These are phyloP conservation scores for Hansenula lynferdii DNA, from an alignment of 1,139 yeast genomes.

Conservation along the genomic window DNA sequence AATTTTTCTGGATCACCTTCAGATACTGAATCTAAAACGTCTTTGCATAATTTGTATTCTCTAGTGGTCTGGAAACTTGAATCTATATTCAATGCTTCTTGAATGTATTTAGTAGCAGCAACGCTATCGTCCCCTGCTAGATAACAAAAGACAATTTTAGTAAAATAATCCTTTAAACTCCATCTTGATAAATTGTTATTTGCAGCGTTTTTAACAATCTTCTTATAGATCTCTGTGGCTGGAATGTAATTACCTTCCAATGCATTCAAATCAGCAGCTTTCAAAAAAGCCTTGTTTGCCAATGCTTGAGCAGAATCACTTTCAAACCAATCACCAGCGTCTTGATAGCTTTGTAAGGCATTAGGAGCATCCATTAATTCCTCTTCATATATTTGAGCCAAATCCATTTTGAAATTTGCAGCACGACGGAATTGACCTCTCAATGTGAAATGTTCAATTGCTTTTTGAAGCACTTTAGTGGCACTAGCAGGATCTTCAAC, in stretches of 20 bases:
- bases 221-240: constrained; percentile 75
- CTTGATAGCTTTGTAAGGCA: constrained; percentile 79
- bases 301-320: constrained; percentile 93
- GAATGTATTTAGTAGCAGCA: constrained; percentile 73
- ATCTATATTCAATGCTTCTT: constrained; percentile 65
- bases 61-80: constrained; percentile 74
- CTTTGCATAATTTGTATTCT: constrained; percentile 64
- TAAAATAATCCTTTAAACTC: constrained; percentile 89
- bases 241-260: constrained; percentile 62
- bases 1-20: constrained; percentile 78
- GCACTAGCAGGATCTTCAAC: constrained; percentile 74
- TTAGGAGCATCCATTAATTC: constrained; percentile 58
- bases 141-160: constrained; percentile 77
- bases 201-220: constrained; percentile 68
- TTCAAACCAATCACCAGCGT: constrained; percentile 94
- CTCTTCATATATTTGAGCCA: constrained; percentile 81
- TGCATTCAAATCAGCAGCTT: constrained; percentile 91
- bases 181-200: constrained; percentile 79
- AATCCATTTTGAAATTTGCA: constrained; percentile 88
- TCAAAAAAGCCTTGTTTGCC: constrained; percentile 80
- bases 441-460: constrained; percentile 78
- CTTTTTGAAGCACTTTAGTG: constrained; percentile 67
- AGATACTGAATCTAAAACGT: constrained; percentile 65
- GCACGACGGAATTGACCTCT: constrained; percentile 96
- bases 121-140: constrained; percentile 81